A percentile compares a stretch with the other conserved stretches of the same genome.
phyloP scores from a whole-genome alignment of 2,329 filamentous ascomycete genomes.

The Sporothrix luriei region DNA sequence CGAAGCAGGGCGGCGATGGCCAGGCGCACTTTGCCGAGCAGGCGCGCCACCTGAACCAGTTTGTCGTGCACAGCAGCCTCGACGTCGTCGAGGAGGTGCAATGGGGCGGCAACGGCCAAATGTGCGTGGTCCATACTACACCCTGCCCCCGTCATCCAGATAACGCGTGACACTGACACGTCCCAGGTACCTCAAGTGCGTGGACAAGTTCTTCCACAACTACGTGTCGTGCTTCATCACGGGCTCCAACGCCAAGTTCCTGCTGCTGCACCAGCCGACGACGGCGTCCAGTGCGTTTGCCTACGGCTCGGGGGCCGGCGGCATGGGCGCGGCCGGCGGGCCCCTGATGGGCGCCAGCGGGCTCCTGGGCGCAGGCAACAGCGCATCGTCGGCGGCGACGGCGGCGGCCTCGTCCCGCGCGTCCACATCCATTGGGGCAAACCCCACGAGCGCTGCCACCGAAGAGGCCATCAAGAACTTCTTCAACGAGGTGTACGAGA shows the following conservation, averaged over 20 bases:
- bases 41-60: constrained; percentile 92
- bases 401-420: constrained; percentile 51
- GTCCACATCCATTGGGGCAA: constrained; percentile 74
- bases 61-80: constrained; percentile 90
- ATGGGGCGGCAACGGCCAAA: constrained; percentile 80
- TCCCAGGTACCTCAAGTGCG: constrained; percentile 85
- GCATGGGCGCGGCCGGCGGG: constrained; percentile 10
- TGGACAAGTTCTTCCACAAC: constrained; percentile 95
- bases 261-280: constrained; percentile 82
- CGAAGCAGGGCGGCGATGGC: constrained; percentile 93
- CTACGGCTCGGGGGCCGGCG: constrained; percentile 34
- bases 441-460: constrained; percentile 84
- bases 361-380: constrained; percentile 26
- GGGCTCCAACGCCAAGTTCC: constrained; percentile 87
- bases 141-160: not conserved
- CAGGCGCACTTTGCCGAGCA: constrained; percentile 84
- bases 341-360: constrained; percentile 25
- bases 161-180: not conserved
- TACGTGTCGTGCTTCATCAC: constrained; percentile 96
- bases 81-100: constrained; percentile 97
- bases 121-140: constrained; percentile 58
- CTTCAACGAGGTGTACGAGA: constrained; percentile 93
- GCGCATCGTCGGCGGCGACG: constrained; percentile 45
- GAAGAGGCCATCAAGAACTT: constrained; percentile 96
- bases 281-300: constrained; percentile 33